Conservation (phyloP, 208 protist genomes). For the Leishmania tarentolae region DNA sequence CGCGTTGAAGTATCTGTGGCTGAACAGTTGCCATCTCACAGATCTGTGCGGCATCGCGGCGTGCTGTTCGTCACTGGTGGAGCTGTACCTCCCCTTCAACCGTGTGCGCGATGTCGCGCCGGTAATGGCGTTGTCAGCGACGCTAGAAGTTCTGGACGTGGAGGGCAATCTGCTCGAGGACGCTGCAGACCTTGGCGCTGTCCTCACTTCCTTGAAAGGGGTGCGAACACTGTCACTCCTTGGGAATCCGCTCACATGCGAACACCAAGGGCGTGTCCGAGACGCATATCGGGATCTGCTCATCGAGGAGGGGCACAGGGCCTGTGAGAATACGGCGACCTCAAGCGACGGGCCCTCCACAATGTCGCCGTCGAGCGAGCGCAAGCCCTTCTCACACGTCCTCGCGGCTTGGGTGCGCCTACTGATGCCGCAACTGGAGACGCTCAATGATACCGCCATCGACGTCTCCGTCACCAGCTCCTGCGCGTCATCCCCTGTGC, state of each 20-base stretch:
- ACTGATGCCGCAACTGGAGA: slow-evolving; percentile 65
- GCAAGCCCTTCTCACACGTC: slow-evolving; percentile 14
- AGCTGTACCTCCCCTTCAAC: slow-evolving; percentile 92
- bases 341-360: not conserved
- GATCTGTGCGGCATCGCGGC: slow-evolving; percentile 71
- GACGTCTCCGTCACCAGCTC: slow-evolving; percentile 14
- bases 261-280: slow-evolving; percentile 22
- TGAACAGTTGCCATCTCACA: slow-evolving; percentile 74
- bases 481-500: not conserved
- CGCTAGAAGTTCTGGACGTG: slow-evolving; percentile 83
- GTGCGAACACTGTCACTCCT: slow-evolving; percentile 65
- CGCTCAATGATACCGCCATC: slow-evolving; percentile 21
- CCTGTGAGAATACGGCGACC: not conserved
- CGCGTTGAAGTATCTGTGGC: slow-evolving; percentile 72
- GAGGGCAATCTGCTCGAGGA: slow-evolving; percentile 82
- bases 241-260: slow-evolving; percentile 63
- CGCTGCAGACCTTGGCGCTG: slow-evolving; percentile 26
- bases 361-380: not conserved
- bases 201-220: slow-evolving; percentile 42
- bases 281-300: slow-evolving; percentile 14
- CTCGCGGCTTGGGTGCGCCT: slow-evolving; percentile 49
- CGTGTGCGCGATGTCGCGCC: slow-evolving; percentile 55
- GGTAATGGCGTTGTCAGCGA: slow-evolving; percentile 61
- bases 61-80: slow-evolving; percentile 57
- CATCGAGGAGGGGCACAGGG: slow-evolving; percentile 5